Conservation (phyloP, 352 stramenopile species). For the Pythium brachiatum region DNA sequence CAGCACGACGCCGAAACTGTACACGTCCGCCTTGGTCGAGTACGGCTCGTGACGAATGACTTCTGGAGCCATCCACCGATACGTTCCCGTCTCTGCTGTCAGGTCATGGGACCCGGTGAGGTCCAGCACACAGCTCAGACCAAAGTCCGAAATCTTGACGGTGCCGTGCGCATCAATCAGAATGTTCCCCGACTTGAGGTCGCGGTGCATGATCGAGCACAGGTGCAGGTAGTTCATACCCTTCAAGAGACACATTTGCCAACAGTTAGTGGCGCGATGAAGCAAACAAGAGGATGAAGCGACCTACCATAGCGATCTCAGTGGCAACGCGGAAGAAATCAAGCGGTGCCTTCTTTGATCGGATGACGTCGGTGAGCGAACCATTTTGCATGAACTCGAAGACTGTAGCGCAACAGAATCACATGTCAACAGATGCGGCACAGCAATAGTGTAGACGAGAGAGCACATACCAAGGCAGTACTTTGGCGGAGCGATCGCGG, state of each 20-base stretch:
- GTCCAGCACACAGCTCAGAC: slow-evolving; percentile 81
- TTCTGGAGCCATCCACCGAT: slow-evolving; percentile 94
- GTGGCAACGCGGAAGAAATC: slow-evolving; percentile 79
- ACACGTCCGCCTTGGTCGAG: slow-evolving; percentile 94
- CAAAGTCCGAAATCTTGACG: slow-evolving; percentile 89
- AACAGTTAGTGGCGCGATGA: not conserved
- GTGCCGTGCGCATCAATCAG: slow-evolving; percentile 79
- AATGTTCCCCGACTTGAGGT: slow-evolving; percentile 96
- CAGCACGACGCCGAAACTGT: slow-evolving; percentile 90
- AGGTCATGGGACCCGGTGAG: slow-evolving; percentile 74
- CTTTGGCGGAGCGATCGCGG: slow-evolving; percentile 68
- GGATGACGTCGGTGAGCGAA: slow-evolving; percentile 83
- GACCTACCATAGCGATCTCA: slow-evolving; percentile 75
- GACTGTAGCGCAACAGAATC: slow-evolving; percentile 31
- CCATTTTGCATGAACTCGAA: slow-evolving; percentile 89
- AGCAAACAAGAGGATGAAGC: not conserved
- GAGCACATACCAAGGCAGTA: slow-evolving; percentile 72
- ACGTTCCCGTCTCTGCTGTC: slow-evolving; percentile 87
- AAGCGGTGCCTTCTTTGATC: slow-evolving; percentile 54
- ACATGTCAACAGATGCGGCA: not conserved
- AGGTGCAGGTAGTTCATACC: slow-evolving; percentile 95
- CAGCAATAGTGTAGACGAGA: not conserved
- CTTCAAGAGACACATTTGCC: slow-evolving; percentile 16
- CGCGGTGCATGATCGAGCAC: slow-evolving; percentile 93
- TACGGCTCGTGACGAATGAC: slow-evolving; percentile 93